Evolutionary conservation across 2,329 filamentous ascomycete species (phyloP).

Genomic region (Cercospora sojina): DNA sequence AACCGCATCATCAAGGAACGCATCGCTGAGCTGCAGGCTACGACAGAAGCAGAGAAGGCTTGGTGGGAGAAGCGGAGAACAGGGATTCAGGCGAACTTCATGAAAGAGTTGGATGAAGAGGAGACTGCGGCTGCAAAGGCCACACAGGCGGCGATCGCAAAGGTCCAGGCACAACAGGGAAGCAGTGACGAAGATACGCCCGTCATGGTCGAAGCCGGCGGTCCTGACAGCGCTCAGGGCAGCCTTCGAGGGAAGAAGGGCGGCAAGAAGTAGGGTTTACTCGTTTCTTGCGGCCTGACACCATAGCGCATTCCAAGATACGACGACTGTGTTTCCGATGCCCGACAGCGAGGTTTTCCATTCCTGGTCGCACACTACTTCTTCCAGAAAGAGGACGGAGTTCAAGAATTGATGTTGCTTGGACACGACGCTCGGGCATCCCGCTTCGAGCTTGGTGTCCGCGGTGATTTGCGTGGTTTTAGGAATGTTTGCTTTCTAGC

Average conservation of each 20-base stretch:
- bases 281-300: neutral
- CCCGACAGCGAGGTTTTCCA: neutral
- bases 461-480: neutral
- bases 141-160: constrained; percentile 4
- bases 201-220: constrained; percentile 70
- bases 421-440: neutral
- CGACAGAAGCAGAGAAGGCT: constrained; percentile 71
- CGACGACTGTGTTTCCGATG: neutral
- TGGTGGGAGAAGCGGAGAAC: constrained; percentile 89
- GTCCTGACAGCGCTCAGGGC: constrained; percentile 44
- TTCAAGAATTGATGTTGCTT: neutral
- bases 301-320: neutral
- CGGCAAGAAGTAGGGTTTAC: constrained; percentile 53
- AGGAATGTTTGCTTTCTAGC: neutral
- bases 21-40: constrained; percentile 71
- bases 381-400: neutral
- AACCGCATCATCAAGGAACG: constrained; percentile 75
- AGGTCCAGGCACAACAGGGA: constrained; percentile 30
- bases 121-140: constrained; percentile 7
- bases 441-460: neutral
- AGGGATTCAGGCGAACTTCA: constrained; percentile 71
- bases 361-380: neutral
- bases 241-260: constrained; percentile 56
- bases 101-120: constrained; percentile 74
- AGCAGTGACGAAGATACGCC: constrained; percentile 66